Percentiles rank a stretch among this genome's conserved stretches.
phyloP scores from a whole-genome alignment of 805 yeast genomes.

The Starmerella floris region DNA sequence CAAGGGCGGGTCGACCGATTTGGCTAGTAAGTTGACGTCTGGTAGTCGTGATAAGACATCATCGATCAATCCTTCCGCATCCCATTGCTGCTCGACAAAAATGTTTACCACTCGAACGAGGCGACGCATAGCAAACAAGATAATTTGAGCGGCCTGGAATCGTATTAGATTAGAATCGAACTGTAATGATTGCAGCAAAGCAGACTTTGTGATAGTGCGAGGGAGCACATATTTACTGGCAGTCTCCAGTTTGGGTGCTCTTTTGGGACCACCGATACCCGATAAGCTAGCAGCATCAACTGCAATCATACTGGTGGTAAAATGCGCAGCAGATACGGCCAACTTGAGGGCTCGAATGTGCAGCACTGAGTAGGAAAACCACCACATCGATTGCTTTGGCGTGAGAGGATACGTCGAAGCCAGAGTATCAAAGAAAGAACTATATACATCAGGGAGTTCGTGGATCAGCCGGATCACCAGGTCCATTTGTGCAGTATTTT shows the following conservation, averaged over 20 bases:
- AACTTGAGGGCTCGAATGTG: slow-evolving; percentile 43
- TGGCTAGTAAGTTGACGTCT: slow-evolving; percentile 21
- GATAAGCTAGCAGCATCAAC: background rate
- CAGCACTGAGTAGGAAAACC: slow-evolving; percentile 62
- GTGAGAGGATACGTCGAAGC: slow-evolving; percentile 39
- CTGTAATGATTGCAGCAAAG: slow-evolving; percentile 45
- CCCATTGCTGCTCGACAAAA: slow-evolving; percentile 34
- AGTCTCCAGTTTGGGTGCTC: background rate
- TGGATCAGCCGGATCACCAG: slow-evolving; percentile 40
- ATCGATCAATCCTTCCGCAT: slow-evolving; percentile 22
- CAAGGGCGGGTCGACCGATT: slow-evolving; percentile 7
- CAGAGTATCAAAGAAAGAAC: slow-evolving; percentile 39
- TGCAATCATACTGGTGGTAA: background rate
- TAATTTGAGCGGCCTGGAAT: slow-evolving; percentile 51
- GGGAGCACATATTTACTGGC: slow-evolving; percentile 39
- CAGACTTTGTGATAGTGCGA: slow-evolving; percentile 42
- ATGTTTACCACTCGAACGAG: slow-evolving; percentile 32
- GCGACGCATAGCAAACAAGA: slow-evolving; percentile 43
- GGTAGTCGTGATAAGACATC: slow-evolving; percentile 28
- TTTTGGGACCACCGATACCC: background rate
- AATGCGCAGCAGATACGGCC: background rate
- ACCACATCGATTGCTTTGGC: slow-evolving; percentile 67
- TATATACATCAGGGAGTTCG: slow-evolving; percentile 53
- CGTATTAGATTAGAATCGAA: slow-evolving; percentile 39
- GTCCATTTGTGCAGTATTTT: slow-evolving; percentile 48